Evolutionary conservation across 2,329 filamentous ascomycete species (phyloP), one percentile per base, ranked within the genome.

Genomic region (Epichloe baconii): DNA sequence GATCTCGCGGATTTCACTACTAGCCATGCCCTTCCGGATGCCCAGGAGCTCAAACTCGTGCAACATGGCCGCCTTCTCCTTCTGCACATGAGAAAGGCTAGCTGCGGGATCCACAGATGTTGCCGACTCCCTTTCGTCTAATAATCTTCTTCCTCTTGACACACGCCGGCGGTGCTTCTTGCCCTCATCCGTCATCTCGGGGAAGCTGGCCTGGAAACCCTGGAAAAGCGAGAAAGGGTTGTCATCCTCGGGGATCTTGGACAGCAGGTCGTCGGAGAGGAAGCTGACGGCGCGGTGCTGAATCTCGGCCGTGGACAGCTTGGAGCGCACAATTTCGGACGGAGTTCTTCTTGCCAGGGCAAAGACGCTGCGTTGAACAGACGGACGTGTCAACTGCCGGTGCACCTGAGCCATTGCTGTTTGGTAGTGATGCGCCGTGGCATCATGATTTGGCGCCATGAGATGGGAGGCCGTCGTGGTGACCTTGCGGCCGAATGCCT

Each of bases 21-120:
- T 93, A 59, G 90, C 91, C 91, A 98, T 96, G 63, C 93, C 95
- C 69, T 98, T 98, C 53, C 93, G 80, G 55, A 97, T 82, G 3
- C 85, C 79, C 71, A 97, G 82, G 80, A 96, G 87, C 63, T 97
- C 89, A 58, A 98, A 74, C 58, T 88, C 80, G 66, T 94, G 89
- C 71, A 85, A 83, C 71, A 96, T 77, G 50, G 79, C 74, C 43
- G 85, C 79, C 66, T 87, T 87, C 58, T 95, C 88, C 64, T 84
- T 86, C 66, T 86, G 88, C 57, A 97, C 69, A 58, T 83, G 84
- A 45, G 76, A 76, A 61, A 95, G 72, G 26, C 82, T 77, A 37
- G 86, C 80, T 17, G 85, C 81, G 21, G 75, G 77, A 50, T 78
- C 78, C 41, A 73, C 63, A 5, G 64, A 59, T 4, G 76, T 71